Evolutionary conservation across 2,329 filamentous ascomycete species (phyloP), one percentile per base, ranked within the genome.

Genomic region (Dactylonectria macrodidyma): DNA sequence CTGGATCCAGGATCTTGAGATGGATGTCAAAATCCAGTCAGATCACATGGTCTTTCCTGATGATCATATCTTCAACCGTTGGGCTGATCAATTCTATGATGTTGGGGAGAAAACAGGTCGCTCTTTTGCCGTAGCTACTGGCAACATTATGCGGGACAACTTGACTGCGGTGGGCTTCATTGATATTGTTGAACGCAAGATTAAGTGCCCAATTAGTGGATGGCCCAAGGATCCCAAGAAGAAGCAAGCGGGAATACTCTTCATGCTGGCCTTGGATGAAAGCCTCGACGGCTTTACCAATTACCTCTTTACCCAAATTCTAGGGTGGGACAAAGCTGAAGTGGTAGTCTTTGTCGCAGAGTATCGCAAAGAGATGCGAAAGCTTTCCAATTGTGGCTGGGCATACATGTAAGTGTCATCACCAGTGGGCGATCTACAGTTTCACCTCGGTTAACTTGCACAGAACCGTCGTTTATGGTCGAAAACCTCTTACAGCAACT

Each of bases 401-500:
- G 52, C 52, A 24, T 48, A 50, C 12, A 61, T 52, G 58, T 61
- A 11, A 52, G 58, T 22, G 3, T 3, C 5, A 11, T 2, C 2
- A 33, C 1, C 10, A 2, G 10, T 14, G 9, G 14, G 33, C 24
- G 9, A 33, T 1, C 2, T 5, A 19, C 33, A 19, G 7, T n/a
- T 19, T 8, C 26, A 24, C 8, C 16, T 52, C 2, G 22, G 24
- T 9, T 36, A 11, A 24, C 19, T 5, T 14, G 1, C 19, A 16
- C 16, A 61, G 58, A 22, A 61, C 58, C 11, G 46, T 61, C n/a
- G 58, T 61, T 2, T 61, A 61, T 44, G 58, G 58, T 7, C 26
- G 26, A 30, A 30, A 30, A 30, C 26, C 26, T 30, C 26, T 4
- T 30, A 4, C 26, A 30, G 26, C 26, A 30, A 30, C 4, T 30